Evolutionary conservation across 768 basidiomycete genomes (phyloP).

Genomic region (Neoboletus subvelutipes): DNA sequence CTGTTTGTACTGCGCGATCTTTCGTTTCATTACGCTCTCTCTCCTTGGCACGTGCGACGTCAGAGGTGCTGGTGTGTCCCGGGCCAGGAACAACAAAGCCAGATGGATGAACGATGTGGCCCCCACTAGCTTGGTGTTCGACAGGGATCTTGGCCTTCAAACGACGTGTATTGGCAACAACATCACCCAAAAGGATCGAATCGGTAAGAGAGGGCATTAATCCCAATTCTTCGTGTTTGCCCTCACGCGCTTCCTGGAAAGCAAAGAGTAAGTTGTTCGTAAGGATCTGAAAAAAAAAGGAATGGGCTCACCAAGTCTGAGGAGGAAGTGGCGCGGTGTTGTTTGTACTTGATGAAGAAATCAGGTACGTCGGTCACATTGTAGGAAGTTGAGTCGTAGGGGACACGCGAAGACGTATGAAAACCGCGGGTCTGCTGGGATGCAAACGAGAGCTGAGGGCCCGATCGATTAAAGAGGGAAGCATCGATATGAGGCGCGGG

Average conservation of each 20-base stretch:
- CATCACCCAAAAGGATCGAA: slow-evolving; percentile 22
- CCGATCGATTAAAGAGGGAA: background rate
- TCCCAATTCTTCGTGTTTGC: slow-evolving; percentile 11
- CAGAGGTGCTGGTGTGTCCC: slow-evolving; percentile 27
- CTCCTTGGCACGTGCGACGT: slow-evolving; percentile 27
- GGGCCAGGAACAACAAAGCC: slow-evolving; percentile 33
- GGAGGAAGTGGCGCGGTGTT: slow-evolving; percentile 10
- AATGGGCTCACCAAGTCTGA: slow-evolving; percentile 7
- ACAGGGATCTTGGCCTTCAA: slow-evolving; percentile 29
- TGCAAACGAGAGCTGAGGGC: background rate
- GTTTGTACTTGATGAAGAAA: slow-evolving; percentile 30
- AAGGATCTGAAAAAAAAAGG: background rate
- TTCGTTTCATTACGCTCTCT: slow-evolving; percentile 19
- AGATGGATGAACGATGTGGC: slow-evolving; percentile 26
- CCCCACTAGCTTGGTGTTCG: slow-evolving; percentile 20
- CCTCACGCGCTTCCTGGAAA: slow-evolving; percentile 1
- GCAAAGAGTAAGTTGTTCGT: background rate
- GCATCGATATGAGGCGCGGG: background rate
- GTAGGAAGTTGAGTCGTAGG: slow-evolving; percentile 28
- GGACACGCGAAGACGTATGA: slow-evolving; percentile 20
- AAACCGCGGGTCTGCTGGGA: slow-evolving; percentile 23
- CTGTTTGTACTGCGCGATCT: slow-evolving; percentile 29
- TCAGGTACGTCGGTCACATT: slow-evolving; percentile 26
- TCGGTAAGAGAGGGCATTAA: slow-evolving; percentile 26
- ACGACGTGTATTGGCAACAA: slow-evolving; percentile 31